Evolutionary conservation across 2,329 filamentous ascomycete species (phyloP).

Genomic region (Arthrinium phaeospermum): DNA sequence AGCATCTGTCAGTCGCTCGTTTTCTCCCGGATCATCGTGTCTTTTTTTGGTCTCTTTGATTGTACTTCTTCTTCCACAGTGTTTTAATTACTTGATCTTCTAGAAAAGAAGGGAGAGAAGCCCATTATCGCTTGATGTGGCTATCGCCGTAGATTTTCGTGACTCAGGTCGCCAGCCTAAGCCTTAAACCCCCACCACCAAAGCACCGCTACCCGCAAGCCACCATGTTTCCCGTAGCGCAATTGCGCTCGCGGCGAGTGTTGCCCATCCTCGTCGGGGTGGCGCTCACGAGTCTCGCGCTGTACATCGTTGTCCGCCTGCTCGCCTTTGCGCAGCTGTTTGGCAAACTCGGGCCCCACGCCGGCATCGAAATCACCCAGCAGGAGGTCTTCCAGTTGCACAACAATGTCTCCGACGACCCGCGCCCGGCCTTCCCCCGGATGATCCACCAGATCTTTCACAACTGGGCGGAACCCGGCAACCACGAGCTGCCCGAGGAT

Average conservation of each 20-base stretch:
- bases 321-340: slow-evolving; percentile 29
- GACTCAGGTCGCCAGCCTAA: not conserved
- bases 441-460: slow-evolving; percentile 41
- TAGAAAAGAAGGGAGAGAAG: not conserved
- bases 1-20: not conserved
- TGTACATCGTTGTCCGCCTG: slow-evolving; percentile 6
- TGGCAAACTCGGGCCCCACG: slow-evolving; percentile 25
- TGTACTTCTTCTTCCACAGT: not conserved
- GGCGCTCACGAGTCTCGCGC: not conserved
- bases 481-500: slow-evolving; percentile 32
- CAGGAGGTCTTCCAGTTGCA: slow-evolving; percentile 23
- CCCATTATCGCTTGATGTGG: not conserved
- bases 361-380: slow-evolving; percentile 26
- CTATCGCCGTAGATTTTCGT: not conserved
- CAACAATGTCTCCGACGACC: slow-evolving; percentile 23
- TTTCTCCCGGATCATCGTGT: not conserved
- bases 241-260: slow-evolving; percentile 12
- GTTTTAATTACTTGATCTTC: not conserved
- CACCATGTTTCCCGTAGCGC: slow-evolving; percentile 18
- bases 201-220: not conserved
- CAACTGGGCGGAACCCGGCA: slow-evolving; percentile 33
- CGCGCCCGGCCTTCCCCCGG: slow-evolving; percentile 32
- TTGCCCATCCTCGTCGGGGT: slow-evolving; percentile 8
- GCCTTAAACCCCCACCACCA: not conserved
- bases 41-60: not conserved